These are phyloP conservation scores for Casuarina equisetifolia DNA, from an alignment of 306 rosid genomes.

Conservation along the genomic window DNA sequence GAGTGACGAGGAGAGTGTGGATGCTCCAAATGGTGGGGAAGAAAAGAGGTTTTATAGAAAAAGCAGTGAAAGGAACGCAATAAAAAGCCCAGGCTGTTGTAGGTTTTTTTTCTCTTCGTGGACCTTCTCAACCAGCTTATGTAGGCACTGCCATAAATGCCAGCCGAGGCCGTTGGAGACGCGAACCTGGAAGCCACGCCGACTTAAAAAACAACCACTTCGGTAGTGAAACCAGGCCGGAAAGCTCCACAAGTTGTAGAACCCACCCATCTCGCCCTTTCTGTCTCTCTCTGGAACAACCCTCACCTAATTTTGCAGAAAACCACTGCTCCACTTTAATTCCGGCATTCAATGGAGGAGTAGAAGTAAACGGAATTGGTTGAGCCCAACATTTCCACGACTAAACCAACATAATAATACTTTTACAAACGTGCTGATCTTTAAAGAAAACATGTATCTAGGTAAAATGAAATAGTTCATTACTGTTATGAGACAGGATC, in stretches of 20 bases:
- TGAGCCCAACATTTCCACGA: conserved; percentile 12
- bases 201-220: no score
- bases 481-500: no score
- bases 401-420: no score
- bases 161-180: conserved; percentile 40
- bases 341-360: conserved; percentile 35
- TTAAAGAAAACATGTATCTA: no score
- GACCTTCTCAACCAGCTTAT: background rate
- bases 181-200: background rate
- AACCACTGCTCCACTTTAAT: conserved; percentile 19
- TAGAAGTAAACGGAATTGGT: conserved; percentile 25
- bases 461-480: no score
- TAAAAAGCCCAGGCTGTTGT: background rate
- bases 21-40: conserved; percentile 7
- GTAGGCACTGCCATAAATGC: conserved; percentile 41
- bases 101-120: background rate
- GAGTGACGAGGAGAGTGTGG: background rate
- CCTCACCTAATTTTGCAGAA: conserved; percentile 36
- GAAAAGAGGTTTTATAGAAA: conserved; percentile 25
- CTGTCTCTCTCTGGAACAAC: background rate
- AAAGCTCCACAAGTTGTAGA: no score
- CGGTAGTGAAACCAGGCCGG: no score
- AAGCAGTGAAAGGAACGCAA: background rate
- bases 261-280: background rate
- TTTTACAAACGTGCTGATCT: no score